Conservation (phyloP, 179 eudicot species). For the Spinacia oleracea region DNA sequence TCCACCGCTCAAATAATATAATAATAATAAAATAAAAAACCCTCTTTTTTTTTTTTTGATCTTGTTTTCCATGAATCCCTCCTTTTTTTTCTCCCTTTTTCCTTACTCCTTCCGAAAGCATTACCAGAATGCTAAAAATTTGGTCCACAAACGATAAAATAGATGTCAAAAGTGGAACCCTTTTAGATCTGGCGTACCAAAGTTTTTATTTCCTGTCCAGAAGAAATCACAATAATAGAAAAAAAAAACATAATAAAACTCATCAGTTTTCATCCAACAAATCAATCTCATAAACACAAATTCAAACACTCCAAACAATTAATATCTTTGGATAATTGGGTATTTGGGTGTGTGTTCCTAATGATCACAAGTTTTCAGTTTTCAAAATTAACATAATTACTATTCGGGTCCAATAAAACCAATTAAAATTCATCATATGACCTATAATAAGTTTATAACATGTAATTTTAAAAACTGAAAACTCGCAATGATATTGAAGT, state of each 20-base stretch:
- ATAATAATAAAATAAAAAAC: background rate
- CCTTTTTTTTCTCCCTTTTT: background rate
- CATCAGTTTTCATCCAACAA: conserved; percentile 47
- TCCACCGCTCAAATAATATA: background rate
- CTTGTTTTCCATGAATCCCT: background rate
- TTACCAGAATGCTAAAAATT: conserved; percentile 16
- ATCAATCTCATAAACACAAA: background rate
- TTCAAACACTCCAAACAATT: no score
- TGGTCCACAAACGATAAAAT: conserved; percentile 9
- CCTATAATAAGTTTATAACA: no score
- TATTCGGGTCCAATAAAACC: no score
- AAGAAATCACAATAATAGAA: conserved; percentile 30
- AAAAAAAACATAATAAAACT: conserved; percentile 38
- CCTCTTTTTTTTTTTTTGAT: background rate
- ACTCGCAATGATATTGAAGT: no score
- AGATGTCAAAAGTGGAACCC: conserved; percentile 36
- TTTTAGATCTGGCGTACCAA: conserved; percentile 63
- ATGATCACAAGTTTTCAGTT: no score
- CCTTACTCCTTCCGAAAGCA: background rate
- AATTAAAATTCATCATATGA: no score
- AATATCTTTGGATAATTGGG: no score
- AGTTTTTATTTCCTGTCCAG: conserved; percentile 53
- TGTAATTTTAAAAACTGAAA: no score
- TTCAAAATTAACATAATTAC: no score
- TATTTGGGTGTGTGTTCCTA: no score